Base-by-base conservation (phyloP, 2,329 filamentous ascomycete species). In the Cytospora chrysosperma region DNA sequence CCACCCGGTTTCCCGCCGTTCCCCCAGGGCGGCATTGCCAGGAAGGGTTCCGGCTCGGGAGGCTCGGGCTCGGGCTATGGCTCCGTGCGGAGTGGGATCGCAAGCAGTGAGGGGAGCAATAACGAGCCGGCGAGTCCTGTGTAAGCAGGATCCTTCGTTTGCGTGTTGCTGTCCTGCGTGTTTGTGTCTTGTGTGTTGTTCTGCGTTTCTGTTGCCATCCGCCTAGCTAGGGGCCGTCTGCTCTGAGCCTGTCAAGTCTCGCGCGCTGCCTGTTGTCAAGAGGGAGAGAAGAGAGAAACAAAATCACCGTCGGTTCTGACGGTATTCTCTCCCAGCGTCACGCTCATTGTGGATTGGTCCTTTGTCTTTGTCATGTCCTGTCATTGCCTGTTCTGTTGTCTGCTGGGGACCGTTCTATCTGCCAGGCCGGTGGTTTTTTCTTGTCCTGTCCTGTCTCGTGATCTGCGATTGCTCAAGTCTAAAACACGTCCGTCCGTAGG, bases 71-170 rank as follows among this genome's bases (percentile, higher is more conserved):
- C 59, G 15, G 69, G 69, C 19, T 69, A 68, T 13, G 72, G 72
- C 28, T 67, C 70, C n/a, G 61, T 73, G 54, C 72, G 75, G 47
- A 79, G 77, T 54, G 76, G 77, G 64, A 77, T 77, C 66, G 79
- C 77, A 34, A 84, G 81, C 68, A 79, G 81, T 47, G 70, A 71
- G 56, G 78, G 76, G n/a, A 84, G 82, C 69, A 71, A 78, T 40
- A 75, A 77, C 57, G 84, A 85, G 69, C 80, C 82, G 27, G 78
- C 77, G 65, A 87, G 85, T 71, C 84, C 83, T 47, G 60, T 71
- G 32, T 73, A 62, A 70, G 26, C 17, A 32, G 30, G 64, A n/a
- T n/a, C 2, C 4, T 28, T 34, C 34, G 56, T 40, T 59, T 54
- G 43, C 26, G 27, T 40, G 13, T 26, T 43, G 27, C 26, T 43